These are phyloP conservation scores for Ogataea saltuana DNA, from an alignment of 805 yeast species.

Conservation along the genomic window DNA sequence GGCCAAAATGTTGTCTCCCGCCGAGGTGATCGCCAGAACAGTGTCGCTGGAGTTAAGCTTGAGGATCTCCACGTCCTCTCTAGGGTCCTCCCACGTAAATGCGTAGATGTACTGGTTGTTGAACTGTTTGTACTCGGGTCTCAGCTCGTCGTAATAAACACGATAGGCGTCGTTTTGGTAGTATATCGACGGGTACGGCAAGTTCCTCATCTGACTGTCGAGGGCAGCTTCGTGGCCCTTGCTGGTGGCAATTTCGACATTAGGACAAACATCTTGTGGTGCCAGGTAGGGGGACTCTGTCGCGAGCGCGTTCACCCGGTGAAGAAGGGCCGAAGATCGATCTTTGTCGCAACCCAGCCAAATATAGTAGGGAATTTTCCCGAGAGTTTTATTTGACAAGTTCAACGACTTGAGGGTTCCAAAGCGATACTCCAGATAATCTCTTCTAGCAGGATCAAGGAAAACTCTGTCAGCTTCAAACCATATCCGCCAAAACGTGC, in stretches of 20 bases:
- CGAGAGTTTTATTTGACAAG: constrained; percentile 61
- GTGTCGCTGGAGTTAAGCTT: constrained; percentile 64
- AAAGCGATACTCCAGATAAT: constrained; percentile 76
- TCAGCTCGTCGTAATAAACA: constrained; percentile 73
- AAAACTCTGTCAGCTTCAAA: constrained; percentile 82
- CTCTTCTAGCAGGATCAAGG: constrained; percentile 78
- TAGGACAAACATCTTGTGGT: constrained; percentile 43
- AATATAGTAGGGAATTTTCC: constrained; percentile 78
- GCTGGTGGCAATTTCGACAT: constrained; percentile 42
- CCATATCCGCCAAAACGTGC: constrained; percentile 88
- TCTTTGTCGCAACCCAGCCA: constrained; percentile 78
- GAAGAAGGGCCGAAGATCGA: constrained; percentile 47
- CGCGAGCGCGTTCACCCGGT: constrained; percentile 66
- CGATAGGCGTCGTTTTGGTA: constrained; percentile 79
- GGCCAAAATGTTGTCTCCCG: constrained; percentile 78
- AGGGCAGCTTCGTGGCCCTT: constrained; percentile 82
- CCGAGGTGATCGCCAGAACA: constrained; percentile 80
- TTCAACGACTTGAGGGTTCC: constrained; percentile 80
- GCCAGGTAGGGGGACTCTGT: constrained; percentile 82
- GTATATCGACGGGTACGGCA: constrained; percentile 80
- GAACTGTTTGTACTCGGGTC: constrained; percentile 68
- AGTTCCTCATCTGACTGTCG: constrained; percentile 55
- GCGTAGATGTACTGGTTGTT: constrained; percentile 81
- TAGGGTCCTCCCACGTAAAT: constrained; percentile 90
- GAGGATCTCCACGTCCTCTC: constrained; percentile 71